Conservation (phyloP, 75 land plant genomes). For the Larix kaempferi region DNA sequence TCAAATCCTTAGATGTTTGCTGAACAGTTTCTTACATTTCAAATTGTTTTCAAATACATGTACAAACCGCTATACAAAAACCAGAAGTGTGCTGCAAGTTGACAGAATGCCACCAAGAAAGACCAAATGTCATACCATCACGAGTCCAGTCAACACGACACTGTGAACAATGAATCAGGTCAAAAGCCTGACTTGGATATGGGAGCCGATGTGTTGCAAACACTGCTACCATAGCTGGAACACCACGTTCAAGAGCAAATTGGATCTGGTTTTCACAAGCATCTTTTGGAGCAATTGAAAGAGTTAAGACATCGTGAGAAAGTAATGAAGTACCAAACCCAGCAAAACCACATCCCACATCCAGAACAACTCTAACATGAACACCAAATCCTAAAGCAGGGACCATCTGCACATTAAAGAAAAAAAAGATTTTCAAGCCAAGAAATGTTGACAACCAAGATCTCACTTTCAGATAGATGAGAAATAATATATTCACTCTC, state of each 20-base stretch:
- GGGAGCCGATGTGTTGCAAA: conserved; percentile 36
- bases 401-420: conserved; percentile 30
- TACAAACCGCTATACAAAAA: not conserved
- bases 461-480: not conserved
- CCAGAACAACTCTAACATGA: conserved; percentile 34
- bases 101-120: not conserved
- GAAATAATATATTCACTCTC: not conserved
- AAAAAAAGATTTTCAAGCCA: not conserved
- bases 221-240: conserved; percentile 37
- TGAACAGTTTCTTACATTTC: too few species aligned
- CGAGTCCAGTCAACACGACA: conserved; percentile 43
- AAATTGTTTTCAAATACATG: too few species aligned
- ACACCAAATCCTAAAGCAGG: conserved; percentile 30
- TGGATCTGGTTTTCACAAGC: conserved; percentile 32
- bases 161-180: conserved; percentile 42
- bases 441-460: not conserved
- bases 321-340: conserved; percentile 40
- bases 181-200: conserved; percentile 48
- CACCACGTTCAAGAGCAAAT: conserved; percentile 43
- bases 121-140: conserved; percentile 26
- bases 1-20: too few species aligned
- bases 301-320: conserved; percentile 28
- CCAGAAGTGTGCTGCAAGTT: not conserved
- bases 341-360: conserved; percentile 44
- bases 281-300: conserved; percentile 41